Evolutionary conservation across 2,329 filamentous ascomycete genomes (phyloP).

Genomic region (Mycosphaerella arachidis): DNA sequence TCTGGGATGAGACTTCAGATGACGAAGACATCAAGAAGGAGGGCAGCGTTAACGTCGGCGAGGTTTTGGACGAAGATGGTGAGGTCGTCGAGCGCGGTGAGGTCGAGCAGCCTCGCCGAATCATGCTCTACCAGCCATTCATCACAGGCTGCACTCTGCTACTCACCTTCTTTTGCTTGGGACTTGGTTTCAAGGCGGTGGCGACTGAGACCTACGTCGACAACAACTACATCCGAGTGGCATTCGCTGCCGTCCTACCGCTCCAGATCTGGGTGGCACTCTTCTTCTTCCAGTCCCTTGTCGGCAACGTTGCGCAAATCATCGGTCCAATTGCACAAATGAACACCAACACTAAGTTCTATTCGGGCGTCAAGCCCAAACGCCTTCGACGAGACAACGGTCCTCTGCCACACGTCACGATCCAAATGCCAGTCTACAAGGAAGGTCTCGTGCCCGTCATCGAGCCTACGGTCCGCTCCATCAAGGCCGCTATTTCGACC

Average conservation of each 20-base stretch:
- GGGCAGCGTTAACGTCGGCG: conserved; percentile 34
- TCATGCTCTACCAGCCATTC: conserved; percentile 53
- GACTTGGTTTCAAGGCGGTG: conserved; percentile 53
- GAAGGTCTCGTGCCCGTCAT: conserved; percentile 39
- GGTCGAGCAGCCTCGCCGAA: conserved; percentile 43
- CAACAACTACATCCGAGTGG: conserved; percentile 50
- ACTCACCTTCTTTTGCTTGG: conserved; percentile 52
- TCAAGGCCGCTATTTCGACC: conserved; percentile 45
- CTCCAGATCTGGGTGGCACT: conserved; percentile 57
- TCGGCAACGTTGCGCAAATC: conserved; percentile 39
- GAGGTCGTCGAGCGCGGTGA: conserved; percentile 37
- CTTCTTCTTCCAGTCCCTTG: conserved; percentile 48
- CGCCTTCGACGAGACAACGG: conserved; percentile 35
- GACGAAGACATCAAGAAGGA: conserved; percentile 42
- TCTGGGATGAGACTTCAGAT: conserved; percentile 49
- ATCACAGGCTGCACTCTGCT: conserved; percentile 51
- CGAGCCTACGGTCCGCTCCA: conserved; percentile 36
- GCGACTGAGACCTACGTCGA: conserved; percentile 54
- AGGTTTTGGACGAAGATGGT: conserved; percentile 30
- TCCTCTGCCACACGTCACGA: conserved; percentile 53
- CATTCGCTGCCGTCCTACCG: conserved; percentile 50
- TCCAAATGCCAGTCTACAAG: conserved; percentile 42
- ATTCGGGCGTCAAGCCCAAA: conserved; percentile 40
- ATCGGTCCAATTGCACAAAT: conserved; percentile 44
- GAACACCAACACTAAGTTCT: conserved; percentile 44